Conservation (phyloP, 768 basidiomycete genomes). For the Lentinus brumalis region DNA sequence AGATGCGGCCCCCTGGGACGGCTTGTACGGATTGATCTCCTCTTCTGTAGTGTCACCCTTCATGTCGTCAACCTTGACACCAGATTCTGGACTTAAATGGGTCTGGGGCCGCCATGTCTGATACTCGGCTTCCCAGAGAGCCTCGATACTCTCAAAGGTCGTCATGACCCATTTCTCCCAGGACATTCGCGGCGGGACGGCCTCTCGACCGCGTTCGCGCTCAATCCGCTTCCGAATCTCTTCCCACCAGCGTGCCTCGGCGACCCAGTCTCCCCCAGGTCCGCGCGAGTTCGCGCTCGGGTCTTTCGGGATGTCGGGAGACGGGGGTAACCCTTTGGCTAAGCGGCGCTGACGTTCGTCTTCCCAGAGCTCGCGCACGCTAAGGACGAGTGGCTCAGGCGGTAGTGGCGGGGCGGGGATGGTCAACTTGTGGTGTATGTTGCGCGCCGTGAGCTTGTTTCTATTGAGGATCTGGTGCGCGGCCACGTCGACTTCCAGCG, state of each 20-base stretch:
- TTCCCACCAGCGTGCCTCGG: conserved; percentile 76
- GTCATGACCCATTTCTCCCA: conserved; percentile 86
- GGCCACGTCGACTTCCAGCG: conserved; percentile 82
- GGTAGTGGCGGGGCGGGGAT: conserved; percentile 58
- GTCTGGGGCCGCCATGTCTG: conserved; percentile 56
- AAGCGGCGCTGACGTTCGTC: conserved; percentile 83
- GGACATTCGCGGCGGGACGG: conserved; percentile 29
- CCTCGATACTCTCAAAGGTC: conserved; percentile 87
- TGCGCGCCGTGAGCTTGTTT: conserved; percentile 59
- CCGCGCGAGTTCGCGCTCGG: conserved; percentile 64
- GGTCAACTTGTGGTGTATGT: conserved; percentile 63
- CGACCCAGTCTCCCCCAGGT: conserved; percentile 64
- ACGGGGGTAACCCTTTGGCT: conserved; percentile 67
- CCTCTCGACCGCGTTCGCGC: conserved; percentile 38
- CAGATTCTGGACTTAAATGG: neutral
- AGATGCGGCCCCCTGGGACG: conserved; percentile 2
- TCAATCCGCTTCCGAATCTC: conserved; percentile 66
- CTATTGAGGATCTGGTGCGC: conserved; percentile 88
- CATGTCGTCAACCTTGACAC: neutral
- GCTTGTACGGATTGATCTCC: conserved; percentile 25
- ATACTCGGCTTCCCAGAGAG: conserved; percentile 72
- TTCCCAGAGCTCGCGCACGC: conserved; percentile 95
- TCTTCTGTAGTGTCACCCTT: conserved; percentile 13
- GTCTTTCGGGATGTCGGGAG: conserved; percentile 73
- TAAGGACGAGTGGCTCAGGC: conserved; percentile 76